These are phyloP conservation scores for Rhinocladiella similis DNA, from an alignment of 2,329 filamentous ascomycete genomes.

Conservation along the genomic window DNA sequence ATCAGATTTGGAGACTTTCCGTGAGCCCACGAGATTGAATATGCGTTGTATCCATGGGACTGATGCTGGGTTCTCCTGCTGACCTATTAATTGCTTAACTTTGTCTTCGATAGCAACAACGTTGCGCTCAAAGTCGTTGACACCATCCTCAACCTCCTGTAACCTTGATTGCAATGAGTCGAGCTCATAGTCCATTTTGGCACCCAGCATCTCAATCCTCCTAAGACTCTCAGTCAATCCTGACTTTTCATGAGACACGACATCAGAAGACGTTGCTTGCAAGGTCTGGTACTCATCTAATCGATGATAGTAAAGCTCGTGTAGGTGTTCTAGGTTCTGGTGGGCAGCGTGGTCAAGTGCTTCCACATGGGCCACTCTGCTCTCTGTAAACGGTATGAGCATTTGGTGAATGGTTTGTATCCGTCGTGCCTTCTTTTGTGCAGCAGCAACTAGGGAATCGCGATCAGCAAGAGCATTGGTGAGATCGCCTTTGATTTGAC, in stretches of 20 bases:
- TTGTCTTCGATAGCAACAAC: constrained; percentile 69
- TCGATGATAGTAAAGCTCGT: constrained; percentile 67
- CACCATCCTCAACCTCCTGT: constrained; percentile 81
- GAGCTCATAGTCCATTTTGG: constrained; percentile 91
- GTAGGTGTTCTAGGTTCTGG: constrained; percentile 64
- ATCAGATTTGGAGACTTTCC: constrained; percentile 4
- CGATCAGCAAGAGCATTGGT: constrained; percentile 22
- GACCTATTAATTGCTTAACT: constrained; percentile 62
- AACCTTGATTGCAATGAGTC: constrained; percentile 76
- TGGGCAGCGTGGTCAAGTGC: constrained; percentile 65
- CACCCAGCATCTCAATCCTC: constrained; percentile 76
- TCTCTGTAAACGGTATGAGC: constrained; percentile 45
- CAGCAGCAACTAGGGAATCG: constrained; percentile 41
- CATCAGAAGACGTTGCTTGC: constrained; percentile 65
- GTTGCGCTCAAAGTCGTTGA: constrained; percentile 76
- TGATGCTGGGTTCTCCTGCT: constrained; percentile 49
- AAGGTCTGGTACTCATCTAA: constrained; percentile 69
- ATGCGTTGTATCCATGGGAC: constrained; percentile 19
- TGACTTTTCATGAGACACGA: constrained; percentile 68
- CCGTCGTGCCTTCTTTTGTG: constrained; percentile 39
- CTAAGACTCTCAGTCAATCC: constrained; percentile 70
- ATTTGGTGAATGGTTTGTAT: constrained; percentile 39
- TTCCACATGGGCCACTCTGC: constrained; percentile 44
- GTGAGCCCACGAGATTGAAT: constrained; percentile 16
- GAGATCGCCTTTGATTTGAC: constrained; percentile 23